A percentile compares a stretch with the other conserved stretches of the same genome.
Conservation (phyloP, 768 basidiomycete genomes). For the Amanita thiersii region DNA sequence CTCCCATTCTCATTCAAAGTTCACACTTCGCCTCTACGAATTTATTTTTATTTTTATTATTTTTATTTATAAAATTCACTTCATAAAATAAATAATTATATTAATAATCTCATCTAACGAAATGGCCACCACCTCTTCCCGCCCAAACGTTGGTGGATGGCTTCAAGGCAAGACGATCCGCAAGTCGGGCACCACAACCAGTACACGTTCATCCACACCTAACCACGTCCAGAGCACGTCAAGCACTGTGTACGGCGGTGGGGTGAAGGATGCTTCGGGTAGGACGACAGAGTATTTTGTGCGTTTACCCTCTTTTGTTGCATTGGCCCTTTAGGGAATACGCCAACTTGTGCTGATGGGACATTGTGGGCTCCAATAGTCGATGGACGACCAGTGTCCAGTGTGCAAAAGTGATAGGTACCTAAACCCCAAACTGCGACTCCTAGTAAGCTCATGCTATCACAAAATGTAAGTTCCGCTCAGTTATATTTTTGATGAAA, state of each 20-base stretch:
- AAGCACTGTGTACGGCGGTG: slow-evolving; percentile 68
- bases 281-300: slow-evolving; percentile 78
- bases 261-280: slow-evolving; percentile 81
- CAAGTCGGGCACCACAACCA: slow-evolving; percentile 45
- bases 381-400: slow-evolving; percentile 92
- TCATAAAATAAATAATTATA: too few relatives aligned
- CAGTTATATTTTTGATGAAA: too few relatives aligned
- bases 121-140: slow-evolving; percentile 23
- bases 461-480: slow-evolving; percentile 90
- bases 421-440: slow-evolving; percentile 86
- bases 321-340: too few relatives aligned
- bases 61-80: too few relatives aligned
- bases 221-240: slow-evolving; percentile 69
- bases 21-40: too few relatives aligned
- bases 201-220: slow-evolving; percentile 55
- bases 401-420: slow-evolving; percentile 97
- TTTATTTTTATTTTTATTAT: too few relatives aligned
- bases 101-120: too few relatives aligned
- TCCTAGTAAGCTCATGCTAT: slow-evolving; percentile 94
- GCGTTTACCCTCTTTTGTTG: slow-evolving; percentile 26
- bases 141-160: slow-evolving; percentile 40
- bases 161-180: slow-evolving; percentile 70
- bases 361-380: slow-evolving; percentile 28
- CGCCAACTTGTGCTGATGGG: background rate
- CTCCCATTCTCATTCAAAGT: too few relatives aligned